These are phyloP conservation scores for Gentiana macrophylla DNA, from an alignment of 257 asterid species.

Conservation along the genomic window DNA sequence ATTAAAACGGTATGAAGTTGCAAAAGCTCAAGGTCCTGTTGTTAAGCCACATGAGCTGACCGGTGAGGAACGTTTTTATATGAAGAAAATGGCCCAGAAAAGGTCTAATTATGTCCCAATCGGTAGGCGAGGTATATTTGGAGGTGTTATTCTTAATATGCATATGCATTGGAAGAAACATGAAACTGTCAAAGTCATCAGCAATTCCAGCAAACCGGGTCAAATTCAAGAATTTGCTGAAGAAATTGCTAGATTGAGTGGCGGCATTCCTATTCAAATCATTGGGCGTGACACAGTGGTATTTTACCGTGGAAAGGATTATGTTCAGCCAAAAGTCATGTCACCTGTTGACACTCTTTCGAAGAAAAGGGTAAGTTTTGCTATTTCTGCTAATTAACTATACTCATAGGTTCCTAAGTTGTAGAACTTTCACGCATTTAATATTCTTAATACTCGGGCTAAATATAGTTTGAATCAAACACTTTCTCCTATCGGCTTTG, in stretches of 20 bases:
- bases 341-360: slow-evolving; percentile 89
- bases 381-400: slow-evolving; percentile 2
- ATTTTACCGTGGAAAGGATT: slow-evolving; percentile 75
- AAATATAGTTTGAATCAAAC: not conserved
- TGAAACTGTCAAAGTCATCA: slow-evolving; percentile 83
- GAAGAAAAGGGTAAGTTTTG: slow-evolving; percentile 56
- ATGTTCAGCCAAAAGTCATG: slow-evolving; percentile 89
- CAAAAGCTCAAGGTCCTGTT: slow-evolving; percentile 76
- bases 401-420: not conserved
- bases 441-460: not conserved
- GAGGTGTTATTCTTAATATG: slow-evolving; percentile 96
- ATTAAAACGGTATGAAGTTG: slow-evolving; percentile 73
- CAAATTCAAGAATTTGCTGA: slow-evolving; percentile 59
- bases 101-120: slow-evolving; percentile 87
- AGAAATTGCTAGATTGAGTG: slow-evolving; percentile 82
- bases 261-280: slow-evolving; percentile 75
- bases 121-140: slow-evolving; percentile 86
- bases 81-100: slow-evolving; percentile 93
- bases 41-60: slow-evolving; percentile 66
- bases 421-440: not conserved
- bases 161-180: slow-evolving; percentile 98
- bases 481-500: too few relatives aligned
- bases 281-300: slow-evolving; percentile 70
- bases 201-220: slow-evolving; percentile 87
- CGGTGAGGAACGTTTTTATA: slow-evolving; percentile 76